A percentile compares a stretch with the other conserved stretches of the same genome.
phyloP scores from a whole-genome alignment of 2,329 filamentous ascomycete species.

The Fusarium sp. region DNA sequence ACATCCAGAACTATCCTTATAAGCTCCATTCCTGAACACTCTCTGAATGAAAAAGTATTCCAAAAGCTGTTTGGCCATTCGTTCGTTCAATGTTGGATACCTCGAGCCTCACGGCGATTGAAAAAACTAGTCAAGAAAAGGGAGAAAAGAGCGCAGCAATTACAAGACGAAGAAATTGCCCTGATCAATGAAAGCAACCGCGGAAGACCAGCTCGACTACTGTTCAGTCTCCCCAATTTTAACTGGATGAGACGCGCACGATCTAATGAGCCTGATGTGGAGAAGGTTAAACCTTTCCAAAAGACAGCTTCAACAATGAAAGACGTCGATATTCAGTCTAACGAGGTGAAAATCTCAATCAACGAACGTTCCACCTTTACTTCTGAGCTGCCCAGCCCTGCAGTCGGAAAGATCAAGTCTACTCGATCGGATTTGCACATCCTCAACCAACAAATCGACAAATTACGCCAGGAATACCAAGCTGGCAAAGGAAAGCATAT shows the following conservation, averaged over 20 bases:
- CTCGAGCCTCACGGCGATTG: background rate
- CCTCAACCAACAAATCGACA: background rate
- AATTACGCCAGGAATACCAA: background rate
- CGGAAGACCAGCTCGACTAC: background rate
- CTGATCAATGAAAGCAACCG: rapidly evolving
- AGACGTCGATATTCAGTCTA: rapidly evolving
- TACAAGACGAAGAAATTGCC: background rate
- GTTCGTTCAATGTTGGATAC: background rate
- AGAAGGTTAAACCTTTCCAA: rapidly evolving
- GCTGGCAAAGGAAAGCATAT: rapidly evolving
- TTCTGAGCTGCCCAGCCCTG: rapidly evolving
- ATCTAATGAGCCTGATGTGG: background rate
- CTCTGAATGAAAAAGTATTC: background rate
- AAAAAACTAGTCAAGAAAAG: background rate
- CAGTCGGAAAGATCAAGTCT: rapidly evolving
- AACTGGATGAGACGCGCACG: background rate
- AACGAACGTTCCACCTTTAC: rapidly evolving
- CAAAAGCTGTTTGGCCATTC: background rate
- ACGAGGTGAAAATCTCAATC: rapidly evolving
- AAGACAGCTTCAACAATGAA: rapidly evolving
- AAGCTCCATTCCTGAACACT: rapidly evolving
- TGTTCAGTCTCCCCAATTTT: rapidly evolving
- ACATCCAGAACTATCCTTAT: background rate
- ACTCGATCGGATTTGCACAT: background rate
- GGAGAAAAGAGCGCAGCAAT: background rate